Evolutionary conservation across 2,329 filamentous ascomycete genomes (phyloP), one percentile per base, ranked within the genome.

Genomic region (Colletotrichum salicis): DNA sequence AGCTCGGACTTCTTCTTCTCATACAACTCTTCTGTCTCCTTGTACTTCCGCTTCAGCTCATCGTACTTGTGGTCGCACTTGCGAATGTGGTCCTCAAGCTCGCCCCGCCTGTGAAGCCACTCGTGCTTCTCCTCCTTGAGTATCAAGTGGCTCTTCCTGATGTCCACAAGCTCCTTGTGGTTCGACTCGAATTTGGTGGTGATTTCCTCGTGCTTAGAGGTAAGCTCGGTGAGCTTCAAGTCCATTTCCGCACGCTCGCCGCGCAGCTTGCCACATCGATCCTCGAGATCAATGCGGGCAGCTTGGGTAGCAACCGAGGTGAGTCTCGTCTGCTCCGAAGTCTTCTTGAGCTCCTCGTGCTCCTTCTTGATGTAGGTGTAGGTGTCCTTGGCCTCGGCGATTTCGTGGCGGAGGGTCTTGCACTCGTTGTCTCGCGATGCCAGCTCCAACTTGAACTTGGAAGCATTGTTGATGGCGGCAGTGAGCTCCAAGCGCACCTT

Each of bases 111-210:
- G 41, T 62, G 64, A 24, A 67, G 64, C 29, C 65, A 51, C 12
- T 62, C 68, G 6, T 67, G 56, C 37, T 71, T 71, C 52, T 71
- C 68, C 19, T 57, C 62, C 56, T 67, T 62, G 13, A 71, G 64
- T 1, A 29, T 15, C 13, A 22, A 19, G 41, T 62, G 57, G 41
- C 41, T 62, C 57, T 71, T 57, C 52, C 35, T 63, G 22, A 33
- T 35, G 35, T 71, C 63, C 1, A 57, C 58, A 2, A 71, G 52
- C 52, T 71, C 68, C 52, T 71, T 68, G 52, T 57, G 35, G 13
- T 22, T 29, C 8, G 57, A 56, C 33, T 71, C 64, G 10, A 56
- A 13, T 31, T 71, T 67, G 31, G 19, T 22, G 7, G 15, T 67
- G 22, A 71, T 15, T 15, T 71, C 68, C 24, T 71, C 68, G 10